A percentile compares a stretch with the other conserved stretches of the same genome.
These are phyloP conservation scores for Quercus wislizeni DNA, from an alignment of 306 rosid species.

Conservation along the genomic window DNA sequence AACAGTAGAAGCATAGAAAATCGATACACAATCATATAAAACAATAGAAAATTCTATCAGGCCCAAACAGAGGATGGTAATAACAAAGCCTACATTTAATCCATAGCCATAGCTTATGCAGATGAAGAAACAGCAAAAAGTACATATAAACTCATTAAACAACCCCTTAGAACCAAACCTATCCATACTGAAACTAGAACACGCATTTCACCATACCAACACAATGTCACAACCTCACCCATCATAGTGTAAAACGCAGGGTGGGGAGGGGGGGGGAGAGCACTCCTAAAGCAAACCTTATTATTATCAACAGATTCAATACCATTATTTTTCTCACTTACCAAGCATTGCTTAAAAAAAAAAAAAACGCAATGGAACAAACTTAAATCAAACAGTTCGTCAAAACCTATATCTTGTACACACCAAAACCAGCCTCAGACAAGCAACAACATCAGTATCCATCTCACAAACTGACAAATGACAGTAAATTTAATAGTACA, in stretches of 20 bases:
- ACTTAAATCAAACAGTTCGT: not conserved
- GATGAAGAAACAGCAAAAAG: not conserved
- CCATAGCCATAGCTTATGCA: not conserved
- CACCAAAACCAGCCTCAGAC: not conserved
- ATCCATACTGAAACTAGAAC: not conserved
- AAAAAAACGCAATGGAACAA: not conserved
- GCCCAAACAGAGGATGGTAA: not conserved
- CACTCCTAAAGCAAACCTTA: no score
- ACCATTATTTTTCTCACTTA: no score
- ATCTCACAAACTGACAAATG: not conserved
- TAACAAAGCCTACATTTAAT: not conserved
- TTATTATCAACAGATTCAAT: no score
- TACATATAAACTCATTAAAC: not conserved
- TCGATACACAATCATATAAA: not conserved
- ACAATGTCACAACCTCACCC: not conserved
- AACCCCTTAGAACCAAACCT: conserved; percentile 2
- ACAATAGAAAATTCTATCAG: not conserved
- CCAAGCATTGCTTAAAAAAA: no score
- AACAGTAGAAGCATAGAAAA: not conserved
- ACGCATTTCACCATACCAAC: not conserved
- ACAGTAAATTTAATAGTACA: not conserved
- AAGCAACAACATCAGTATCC: not conserved
- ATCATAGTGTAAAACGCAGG: no score
- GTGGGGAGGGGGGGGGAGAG: no score
- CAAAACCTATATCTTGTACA: not conserved